These are phyloP conservation scores for Excoecaria cochinchinensis DNA, from an alignment of 345 rosid genomes.

Conservation along the genomic window DNA sequence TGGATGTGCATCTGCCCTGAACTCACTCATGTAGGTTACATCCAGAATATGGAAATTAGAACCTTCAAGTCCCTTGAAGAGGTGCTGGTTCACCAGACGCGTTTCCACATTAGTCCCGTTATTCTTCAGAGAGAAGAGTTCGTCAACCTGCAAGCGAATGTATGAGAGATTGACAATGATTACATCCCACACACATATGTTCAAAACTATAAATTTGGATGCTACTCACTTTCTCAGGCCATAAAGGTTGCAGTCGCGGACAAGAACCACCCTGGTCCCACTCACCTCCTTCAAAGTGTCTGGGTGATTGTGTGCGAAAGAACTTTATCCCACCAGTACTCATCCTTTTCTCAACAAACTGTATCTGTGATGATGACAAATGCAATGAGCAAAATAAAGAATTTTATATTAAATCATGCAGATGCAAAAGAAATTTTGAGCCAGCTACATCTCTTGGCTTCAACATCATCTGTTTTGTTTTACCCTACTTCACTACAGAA, in stretches of 20 bases:
- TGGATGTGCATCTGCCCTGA: slow-evolving; percentile 94
- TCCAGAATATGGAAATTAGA: slow-evolving; percentile 66
- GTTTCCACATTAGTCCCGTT: slow-evolving; percentile 78
- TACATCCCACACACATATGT: not conserved
- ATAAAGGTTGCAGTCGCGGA: slow-evolving; percentile 50
- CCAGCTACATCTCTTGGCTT: not conserved
- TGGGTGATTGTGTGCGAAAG: slow-evolving; percentile 82
- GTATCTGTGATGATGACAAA: slow-evolving; percentile 31
- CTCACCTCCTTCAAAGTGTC: slow-evolving; percentile 99
- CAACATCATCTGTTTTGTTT: not conserved
- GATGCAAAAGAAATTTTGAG: not conserved
- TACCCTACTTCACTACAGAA: not conserved
- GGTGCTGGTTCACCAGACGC: slow-evolving; percentile 65
- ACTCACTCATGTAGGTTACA: slow-evolving; percentile 79
- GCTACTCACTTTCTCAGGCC: slow-evolving; percentile 54
- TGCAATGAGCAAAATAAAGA: not conserved
- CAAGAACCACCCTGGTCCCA: slow-evolving; percentile 99
- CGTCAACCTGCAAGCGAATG: slow-evolving; percentile 53
- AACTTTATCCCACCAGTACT: slow-evolving; percentile 45
- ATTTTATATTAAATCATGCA: not conserved
- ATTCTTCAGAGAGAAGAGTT: slow-evolving; percentile 58
- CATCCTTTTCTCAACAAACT: slow-evolving; percentile 45
- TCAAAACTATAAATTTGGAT: slow-evolving; percentile 3
- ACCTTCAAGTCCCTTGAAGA: slow-evolving; percentile 45
- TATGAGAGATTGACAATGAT: not conserved